Base-by-base conservation (phyloP, 768 basidiomycete species). In the Inosperma sp. region DNA sequence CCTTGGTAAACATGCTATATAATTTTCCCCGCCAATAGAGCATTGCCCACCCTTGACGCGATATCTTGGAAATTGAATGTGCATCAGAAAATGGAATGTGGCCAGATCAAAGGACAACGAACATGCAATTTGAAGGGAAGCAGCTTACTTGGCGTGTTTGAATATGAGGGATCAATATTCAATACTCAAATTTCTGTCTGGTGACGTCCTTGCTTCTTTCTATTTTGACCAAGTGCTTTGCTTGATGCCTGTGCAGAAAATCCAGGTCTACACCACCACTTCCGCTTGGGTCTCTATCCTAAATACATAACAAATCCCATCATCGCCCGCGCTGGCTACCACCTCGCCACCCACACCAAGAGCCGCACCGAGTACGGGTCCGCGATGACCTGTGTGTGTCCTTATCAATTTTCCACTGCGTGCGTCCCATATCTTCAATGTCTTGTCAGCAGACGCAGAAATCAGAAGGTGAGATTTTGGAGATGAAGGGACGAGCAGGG, bases 371-470 rank as follows among this genome's bases (percentile, higher is more conserved):
- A 95, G 78, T 5, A 98, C 77, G 0, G 88, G 77, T 0, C 78
- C 90, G 14, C 72, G 77, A 59, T 98, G 94, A 2, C 94, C 95
- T 19, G 77, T 82, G 64, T 97, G 89, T 43, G 84, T 84, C 25
- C 81, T 81, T 22, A 95, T 52, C 17, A 94, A 75, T 3, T 77
- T 69, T 0, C 95, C 94, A 2, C 85, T 88, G 37, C 93, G 83
- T 10, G 83, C 84, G 65, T 99, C 95, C 95, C 94, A 98, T 10
- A 93, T 94, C 53, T 80, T 83, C 48, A 97, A 73, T 1, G 83
- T 87, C 51, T 76, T 82, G 68, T 99, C 96, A 2, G 89, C 89
- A 7, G 92, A 95, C 0, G 79, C 88, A 9, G 93, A 88, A 14
- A 94, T 81, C 22, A 99, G 67, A 21, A 95, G 72, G 61, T 94